phyloP scores from a whole-genome alignment of 2,329 filamentous ascomycete species.

The Alternaria hordeiaustralica region DNA sequence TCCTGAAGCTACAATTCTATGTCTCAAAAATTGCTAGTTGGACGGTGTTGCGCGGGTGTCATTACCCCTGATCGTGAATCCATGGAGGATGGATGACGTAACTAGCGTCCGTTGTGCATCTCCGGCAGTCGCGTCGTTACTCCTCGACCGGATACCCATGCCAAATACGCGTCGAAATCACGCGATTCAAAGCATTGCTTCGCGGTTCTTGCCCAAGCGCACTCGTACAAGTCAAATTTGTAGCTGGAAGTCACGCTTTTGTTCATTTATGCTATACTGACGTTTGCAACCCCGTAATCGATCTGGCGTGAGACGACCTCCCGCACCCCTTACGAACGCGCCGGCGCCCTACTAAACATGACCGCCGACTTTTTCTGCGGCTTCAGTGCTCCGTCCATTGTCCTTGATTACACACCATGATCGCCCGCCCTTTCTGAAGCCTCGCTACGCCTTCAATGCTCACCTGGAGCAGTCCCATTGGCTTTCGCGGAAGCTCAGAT shows the following conservation, averaged over 20 bases:
- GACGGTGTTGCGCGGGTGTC: not conserved
- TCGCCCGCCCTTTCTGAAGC: not conserved
- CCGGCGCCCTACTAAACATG: not conserved
- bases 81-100: not conserved
- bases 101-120: not conserved
- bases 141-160: not conserved
- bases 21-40: not conserved
- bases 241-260: not conserved
- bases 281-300: not conserved
- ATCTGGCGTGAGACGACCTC: not conserved
- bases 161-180: not conserved
- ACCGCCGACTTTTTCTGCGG: not conserved
- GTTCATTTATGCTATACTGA: not conserved
- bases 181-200: not conserved
- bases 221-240: not conserved
- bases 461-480: not conserved
- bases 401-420: not conserved
- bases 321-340: not conserved
- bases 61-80: not conserved
- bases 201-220: not conserved
- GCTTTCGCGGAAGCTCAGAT: not conserved
- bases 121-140: not conserved
- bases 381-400: not conserved
- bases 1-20: not conserved
- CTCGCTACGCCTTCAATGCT: not conserved